These are phyloP conservation scores for Phycomyces nitens DNA, from an alignment of 192 early-diverging fungal genomes.

Conservation along the genomic window DNA sequence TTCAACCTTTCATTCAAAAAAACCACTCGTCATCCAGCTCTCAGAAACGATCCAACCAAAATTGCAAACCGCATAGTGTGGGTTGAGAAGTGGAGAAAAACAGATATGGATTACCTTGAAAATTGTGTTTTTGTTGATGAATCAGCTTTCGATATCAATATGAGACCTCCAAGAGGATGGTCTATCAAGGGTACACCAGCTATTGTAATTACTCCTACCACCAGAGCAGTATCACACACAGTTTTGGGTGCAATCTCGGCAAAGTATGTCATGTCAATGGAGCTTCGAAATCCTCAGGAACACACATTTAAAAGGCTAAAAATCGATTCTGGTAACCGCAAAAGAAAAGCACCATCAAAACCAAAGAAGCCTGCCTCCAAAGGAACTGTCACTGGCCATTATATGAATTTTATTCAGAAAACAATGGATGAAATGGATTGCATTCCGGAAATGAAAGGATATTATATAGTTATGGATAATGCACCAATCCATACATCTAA, in stretches of 20 bases:
- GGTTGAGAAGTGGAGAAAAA: neutral
- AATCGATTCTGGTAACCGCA: conserved; percentile 2
- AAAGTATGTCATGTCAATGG: conserved; percentile 10
- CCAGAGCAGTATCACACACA: neutral
- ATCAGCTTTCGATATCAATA: conserved; percentile 13
- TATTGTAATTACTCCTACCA: conserved; percentile 3
- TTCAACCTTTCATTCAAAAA: conserved; percentile 10
- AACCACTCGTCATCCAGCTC: neutral
- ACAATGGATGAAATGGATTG: conserved; percentile 15
- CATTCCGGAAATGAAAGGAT: conserved; percentile 21
- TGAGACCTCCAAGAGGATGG: conserved; percentile 7
- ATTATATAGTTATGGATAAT: conserved; percentile 30
- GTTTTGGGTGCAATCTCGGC: conserved; percentile 15
- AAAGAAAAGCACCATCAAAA: conserved; percentile 11
- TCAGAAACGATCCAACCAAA: conserved; percentile 5
- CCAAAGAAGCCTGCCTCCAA: conserved; percentile 4
- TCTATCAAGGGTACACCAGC: conserved; percentile 5
- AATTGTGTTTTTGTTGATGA: conserved; percentile 21
- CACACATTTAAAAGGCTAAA: conserved; percentile 9
- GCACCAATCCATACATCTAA: conserved; percentile 14
- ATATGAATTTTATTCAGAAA: conserved; percentile 8
- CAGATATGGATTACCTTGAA: conserved; percentile 5
- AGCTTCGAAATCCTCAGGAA: conserved; percentile 9
- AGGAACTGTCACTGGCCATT: conserved; percentile 7
- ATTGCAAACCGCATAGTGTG: neutral